Evolutionary conservation across 352 stramenopile species (phyloP).

Genomic region (Phytophthora pistaciae): DNA sequence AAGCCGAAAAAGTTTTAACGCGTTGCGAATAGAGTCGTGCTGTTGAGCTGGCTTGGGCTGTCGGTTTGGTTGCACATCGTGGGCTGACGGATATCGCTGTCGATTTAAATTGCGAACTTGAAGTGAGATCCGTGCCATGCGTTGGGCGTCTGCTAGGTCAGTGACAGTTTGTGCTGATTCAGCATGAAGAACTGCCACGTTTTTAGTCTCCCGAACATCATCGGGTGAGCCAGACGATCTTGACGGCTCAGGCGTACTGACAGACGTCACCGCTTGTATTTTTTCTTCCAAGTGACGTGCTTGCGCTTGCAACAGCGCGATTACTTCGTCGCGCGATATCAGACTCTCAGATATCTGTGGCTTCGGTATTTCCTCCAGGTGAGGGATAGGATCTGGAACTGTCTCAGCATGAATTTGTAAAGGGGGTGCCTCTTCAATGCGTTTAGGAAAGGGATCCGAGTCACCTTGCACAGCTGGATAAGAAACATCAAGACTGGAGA

Average conservation of each 20-base stretch:
- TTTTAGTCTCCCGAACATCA: neutral
- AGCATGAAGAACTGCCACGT: neutral
- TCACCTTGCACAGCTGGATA: neutral
- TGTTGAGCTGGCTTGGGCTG: constrained; percentile 5
- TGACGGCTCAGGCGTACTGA: neutral
- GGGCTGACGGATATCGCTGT: constrained; percentile 11
- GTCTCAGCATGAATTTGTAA: neutral
- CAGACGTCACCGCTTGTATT: constrained; percentile 16
- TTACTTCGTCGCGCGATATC: constrained; percentile 41
- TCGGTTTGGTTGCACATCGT: neutral
- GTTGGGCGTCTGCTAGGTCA: constrained; percentile 10
- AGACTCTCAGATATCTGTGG: constrained; percentile 7
- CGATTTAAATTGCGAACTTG: constrained; percentile 17
- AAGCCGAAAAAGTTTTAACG: constrained; percentile 63
- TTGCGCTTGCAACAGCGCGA: constrained; percentile 30
- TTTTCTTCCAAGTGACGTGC: constrained; percentile 32
- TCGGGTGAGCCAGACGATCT: neutral
- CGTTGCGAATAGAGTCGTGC: constrained; percentile 55
- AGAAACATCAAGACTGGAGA: neutral
- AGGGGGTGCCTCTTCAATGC: neutral
- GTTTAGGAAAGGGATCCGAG: neutral
- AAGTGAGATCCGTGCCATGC: constrained; percentile 19
- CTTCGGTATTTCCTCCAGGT: neutral
- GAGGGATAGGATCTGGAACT: neutral
- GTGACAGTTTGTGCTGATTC: neutral